These are phyloP conservation scores for Debaryomycetaceae sp. DNA, from an alignment of 1,139 yeast genomes.

Conservation along the genomic window DNA sequence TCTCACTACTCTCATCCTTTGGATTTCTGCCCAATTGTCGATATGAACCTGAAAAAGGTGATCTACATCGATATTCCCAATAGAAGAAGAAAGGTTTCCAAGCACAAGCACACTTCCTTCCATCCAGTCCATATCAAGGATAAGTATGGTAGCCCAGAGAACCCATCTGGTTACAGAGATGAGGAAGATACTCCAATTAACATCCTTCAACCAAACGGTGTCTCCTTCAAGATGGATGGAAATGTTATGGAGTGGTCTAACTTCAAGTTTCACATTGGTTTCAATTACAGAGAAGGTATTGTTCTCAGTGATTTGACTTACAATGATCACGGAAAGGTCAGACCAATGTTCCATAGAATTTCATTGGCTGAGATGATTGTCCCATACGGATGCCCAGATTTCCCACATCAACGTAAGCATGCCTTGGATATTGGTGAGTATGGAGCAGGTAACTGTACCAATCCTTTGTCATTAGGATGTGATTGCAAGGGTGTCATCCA, in stretches of 20 bases:
- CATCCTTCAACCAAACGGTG: constrained; percentile 78
- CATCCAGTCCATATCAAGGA: constrained; percentile 61
- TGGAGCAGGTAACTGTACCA: constrained; percentile 84
- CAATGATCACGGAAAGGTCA: constrained; percentile 68
- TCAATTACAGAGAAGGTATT: constrained; percentile 83
- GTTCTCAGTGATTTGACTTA: constrained; percentile 70
- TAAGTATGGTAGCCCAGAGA: constrained; percentile 50
- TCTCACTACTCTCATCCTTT: constrained; percentile 81
- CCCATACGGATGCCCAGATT: constrained; percentile 77
- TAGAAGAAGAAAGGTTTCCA: constrained; percentile 69
- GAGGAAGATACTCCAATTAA: constrained; percentile 56
- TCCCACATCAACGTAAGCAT: constrained; percentile 80
- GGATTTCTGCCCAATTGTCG: constrained; percentile 80
- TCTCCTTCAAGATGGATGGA: constrained; percentile 68
- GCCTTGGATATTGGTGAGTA: constrained; percentile 85
- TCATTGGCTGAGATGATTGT: constrained; percentile 82
- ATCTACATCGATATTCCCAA: constrained; percentile 72
- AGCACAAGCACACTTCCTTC: constrained; percentile 64
- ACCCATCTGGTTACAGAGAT: constrained; percentile 54
- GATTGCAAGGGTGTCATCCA: constrained; percentile 85
- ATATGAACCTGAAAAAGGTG: constrained; percentile 65
- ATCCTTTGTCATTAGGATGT: constrained; percentile 73
- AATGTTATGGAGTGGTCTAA: constrained; percentile 74
- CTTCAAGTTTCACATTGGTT: constrained; percentile 72
- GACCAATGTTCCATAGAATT: constrained; percentile 74